These are phyloP conservation scores for Chlamydomonas asymmetrica DNA, from an alignment of 139 green algal genomes.

Conservation along the genomic window DNA sequence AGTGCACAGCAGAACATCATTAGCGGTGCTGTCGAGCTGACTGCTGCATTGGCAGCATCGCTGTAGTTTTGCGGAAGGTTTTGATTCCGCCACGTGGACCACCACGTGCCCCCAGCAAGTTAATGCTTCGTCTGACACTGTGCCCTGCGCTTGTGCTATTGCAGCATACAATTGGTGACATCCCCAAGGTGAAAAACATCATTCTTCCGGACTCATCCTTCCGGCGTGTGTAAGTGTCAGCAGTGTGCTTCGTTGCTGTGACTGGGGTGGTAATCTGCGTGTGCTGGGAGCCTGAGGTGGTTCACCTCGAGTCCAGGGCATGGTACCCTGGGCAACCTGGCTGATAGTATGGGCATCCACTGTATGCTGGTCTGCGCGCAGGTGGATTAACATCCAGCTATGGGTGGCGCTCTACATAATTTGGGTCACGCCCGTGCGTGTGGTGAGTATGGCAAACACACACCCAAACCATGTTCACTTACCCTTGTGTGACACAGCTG, in stretches of 20 bases:
- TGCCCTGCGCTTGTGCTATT: background rate
- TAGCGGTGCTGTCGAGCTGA: too few relatives aligned
- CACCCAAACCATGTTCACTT: too few relatives aligned
- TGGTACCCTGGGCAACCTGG: background rate
- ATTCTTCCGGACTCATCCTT: slow-evolving; percentile 40
- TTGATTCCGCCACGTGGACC: background rate
- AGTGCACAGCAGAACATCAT: too few relatives aligned
- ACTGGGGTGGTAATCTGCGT: background rate
- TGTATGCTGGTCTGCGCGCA: background rate
- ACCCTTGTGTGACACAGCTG: too few relatives aligned
- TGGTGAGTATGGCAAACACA: slow-evolving; percentile 44
- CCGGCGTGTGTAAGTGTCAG: slow-evolving; percentile 25
- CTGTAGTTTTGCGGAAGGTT: too few relatives aligned
- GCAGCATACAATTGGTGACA: background rate
- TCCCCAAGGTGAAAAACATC: slow-evolving; percentile 5
- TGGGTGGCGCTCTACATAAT: slow-evolving; percentile 61
- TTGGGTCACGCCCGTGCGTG: slow-evolving; percentile 58
- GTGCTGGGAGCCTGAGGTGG: background rate
- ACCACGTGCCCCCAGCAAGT: background rate
- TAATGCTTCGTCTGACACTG: too few relatives aligned
- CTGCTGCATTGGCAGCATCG: too few relatives aligned
- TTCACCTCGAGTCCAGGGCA: background rate
- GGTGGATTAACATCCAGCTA: slow-evolving; percentile 31
- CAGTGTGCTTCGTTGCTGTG: background rate
- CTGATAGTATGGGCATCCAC: background rate